Evolutionary conservation across 331 rosid species (phyloP).

Genomic region (Acacia pycnantha): DNA sequence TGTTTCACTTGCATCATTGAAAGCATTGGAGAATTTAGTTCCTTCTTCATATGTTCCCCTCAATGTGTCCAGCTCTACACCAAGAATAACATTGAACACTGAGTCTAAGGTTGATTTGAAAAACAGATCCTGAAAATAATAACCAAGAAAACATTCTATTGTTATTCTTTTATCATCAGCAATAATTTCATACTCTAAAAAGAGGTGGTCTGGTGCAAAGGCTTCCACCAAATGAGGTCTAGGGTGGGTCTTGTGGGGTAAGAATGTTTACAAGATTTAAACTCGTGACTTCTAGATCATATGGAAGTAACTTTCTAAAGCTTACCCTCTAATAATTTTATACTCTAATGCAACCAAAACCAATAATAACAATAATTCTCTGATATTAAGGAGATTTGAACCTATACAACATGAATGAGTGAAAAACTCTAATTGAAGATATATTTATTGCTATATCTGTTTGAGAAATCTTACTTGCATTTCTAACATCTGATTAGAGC

Average conservation of each 20-base stretch:
- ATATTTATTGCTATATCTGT: not conserved
- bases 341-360: not conserved
- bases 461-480: conserved; percentile 43
- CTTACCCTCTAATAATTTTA: too few relatives aligned
- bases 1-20: conserved; percentile 52
- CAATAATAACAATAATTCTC: not conserved
- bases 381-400: not conserved
- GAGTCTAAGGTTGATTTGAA: conserved; percentile 60
- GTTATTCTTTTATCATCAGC: not conserved
- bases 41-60: conserved; percentile 59
- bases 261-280: too few relatives aligned
- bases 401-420: not conserved
- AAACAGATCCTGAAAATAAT: conserved; percentile 42
- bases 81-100: conserved; percentile 54
- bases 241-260: too few relatives aligned
- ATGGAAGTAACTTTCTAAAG: too few relatives aligned
- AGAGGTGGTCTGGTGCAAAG: too few relatives aligned
- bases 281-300: too few relatives aligned
- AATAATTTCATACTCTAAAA: not conserved
- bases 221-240: too few relatives aligned
- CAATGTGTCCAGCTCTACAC: conserved; percentile 52
- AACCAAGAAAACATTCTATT: not conserved
- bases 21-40: conserved; percentile 44
- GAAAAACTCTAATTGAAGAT: not conserved
- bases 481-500: conserved; percentile 30